Conservation (phyloP, 257 asterid genomes). For the Solanum peruvianum region DNA sequence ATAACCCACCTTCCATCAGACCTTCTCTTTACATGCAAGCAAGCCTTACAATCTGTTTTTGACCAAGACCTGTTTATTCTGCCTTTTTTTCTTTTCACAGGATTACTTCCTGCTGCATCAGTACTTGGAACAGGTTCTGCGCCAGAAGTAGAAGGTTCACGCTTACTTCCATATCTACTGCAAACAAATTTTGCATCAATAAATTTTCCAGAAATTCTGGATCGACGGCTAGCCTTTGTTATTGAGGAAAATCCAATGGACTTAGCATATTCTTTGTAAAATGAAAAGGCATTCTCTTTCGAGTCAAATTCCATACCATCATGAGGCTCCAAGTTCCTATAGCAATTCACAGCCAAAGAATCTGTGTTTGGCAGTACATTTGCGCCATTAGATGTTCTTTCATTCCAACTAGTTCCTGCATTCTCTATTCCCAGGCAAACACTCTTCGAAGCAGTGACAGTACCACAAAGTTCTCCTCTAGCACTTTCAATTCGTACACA, state of each 20-base stretch:
- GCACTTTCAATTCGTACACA: background rate
- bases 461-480: background rate
- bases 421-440: background rate
- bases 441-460: background rate
- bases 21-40: slow-evolving; percentile 49
- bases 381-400: background rate
- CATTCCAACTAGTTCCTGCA: background rate
- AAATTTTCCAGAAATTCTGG: slow-evolving; percentile 42
- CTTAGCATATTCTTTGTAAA: slow-evolving; percentile 30
- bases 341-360: slow-evolving; percentile 1
- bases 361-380: slow-evolving; percentile 2
- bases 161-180: slow-evolving; percentile 33
- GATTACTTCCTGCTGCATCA: slow-evolving; percentile 3
- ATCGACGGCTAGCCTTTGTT: slow-evolving; percentile 46
- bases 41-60: slow-evolving; percentile 54
- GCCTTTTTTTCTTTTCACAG: slow-evolving; percentile 34
- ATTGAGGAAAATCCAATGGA: slow-evolving; percentile 34
- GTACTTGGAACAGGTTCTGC: slow-evolving; percentile 4
- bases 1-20: slow-evolving; percentile 41
- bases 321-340: slow-evolving; percentile 13
- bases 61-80: slow-evolving; percentile 34
- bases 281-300: slow-evolving; percentile 41
- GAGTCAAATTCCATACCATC: slow-evolving; percentile 41
- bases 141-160: slow-evolving; percentile 10
- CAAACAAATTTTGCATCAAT: slow-evolving; percentile 51